A percentile compares a stretch with the other conserved stretches of the same genome.
Evolutionary conservation across 345 rosid genomes (phyloP).

Genomic region (Salix koriyanagi): DNA sequence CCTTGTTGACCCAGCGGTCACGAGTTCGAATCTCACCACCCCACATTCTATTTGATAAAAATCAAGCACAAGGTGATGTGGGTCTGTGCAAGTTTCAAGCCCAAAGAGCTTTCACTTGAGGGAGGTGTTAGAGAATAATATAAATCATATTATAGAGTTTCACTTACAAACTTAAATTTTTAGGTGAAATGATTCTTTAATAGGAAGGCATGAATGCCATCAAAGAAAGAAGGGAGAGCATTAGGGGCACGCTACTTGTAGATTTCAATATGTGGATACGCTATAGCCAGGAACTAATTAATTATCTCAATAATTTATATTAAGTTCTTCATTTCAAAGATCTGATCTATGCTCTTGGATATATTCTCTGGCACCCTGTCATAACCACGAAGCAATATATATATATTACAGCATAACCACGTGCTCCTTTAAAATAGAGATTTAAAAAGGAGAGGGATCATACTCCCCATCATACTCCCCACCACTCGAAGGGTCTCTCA

Average conservation of each 20-base stretch:
- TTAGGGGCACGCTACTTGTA: not conserved
- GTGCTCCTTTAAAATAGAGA: not conserved
- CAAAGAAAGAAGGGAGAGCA: not conserved
- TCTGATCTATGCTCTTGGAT: conserved; percentile 32
- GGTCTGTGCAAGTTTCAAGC: too few relatives aligned
- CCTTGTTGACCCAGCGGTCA: too few relatives aligned
- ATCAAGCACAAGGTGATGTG: too few relatives aligned
- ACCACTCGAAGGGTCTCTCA: conserved; percentile 74
- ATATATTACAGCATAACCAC: too few relatives aligned
- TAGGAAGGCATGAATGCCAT: too few relatives aligned
- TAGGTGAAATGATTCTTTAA: too few relatives aligned
- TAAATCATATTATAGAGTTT: too few relatives aligned
- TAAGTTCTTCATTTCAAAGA: not conserved
- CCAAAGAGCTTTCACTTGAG: too few relatives aligned
- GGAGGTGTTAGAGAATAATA: too few relatives aligned
- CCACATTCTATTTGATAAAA: too few relatives aligned
- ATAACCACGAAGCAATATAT: not conserved
- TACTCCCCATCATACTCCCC: conserved; percentile 71
- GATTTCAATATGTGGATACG: not conserved
- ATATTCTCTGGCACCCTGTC: conserved; percentile 49
- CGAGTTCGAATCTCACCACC: too few relatives aligned
- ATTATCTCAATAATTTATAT: not conserved
- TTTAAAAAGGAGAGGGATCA: not conserved
- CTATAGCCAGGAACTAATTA: not conserved
- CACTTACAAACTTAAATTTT: too few relatives aligned